phyloP scores from a whole-genome alignment of 192 early-diverging fungal genomes.

The Gryganskiella cystojenkinii region DNA sequence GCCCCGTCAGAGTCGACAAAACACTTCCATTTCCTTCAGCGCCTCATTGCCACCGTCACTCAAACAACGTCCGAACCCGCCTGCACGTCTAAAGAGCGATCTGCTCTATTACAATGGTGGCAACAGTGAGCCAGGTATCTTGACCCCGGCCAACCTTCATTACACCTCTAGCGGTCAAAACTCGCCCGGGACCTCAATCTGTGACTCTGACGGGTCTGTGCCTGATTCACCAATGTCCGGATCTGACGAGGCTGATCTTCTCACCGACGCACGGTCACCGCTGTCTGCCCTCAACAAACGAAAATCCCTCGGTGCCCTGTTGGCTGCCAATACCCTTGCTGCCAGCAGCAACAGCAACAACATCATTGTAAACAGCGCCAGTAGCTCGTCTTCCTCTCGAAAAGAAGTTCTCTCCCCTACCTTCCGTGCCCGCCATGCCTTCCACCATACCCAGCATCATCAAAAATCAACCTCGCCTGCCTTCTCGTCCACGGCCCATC shows the following conservation, averaged over 20 bases:
- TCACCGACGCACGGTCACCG: slow-evolving; percentile 16
- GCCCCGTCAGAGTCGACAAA: too few relatives aligned
- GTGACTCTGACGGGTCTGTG: slow-evolving; percentile 35
- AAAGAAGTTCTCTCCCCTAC: slow-evolving; percentile 44
- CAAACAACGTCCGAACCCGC: slow-evolving; percentile 24
- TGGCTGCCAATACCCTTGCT: slow-evolving; percentile 51
- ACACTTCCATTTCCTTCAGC: slow-evolving; percentile 20
- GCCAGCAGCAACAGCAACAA: slow-evolving; percentile 45
- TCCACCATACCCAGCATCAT: too few relatives aligned
- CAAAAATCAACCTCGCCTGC: slow-evolving; percentile 27
- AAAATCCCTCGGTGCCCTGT: slow-evolving; percentile 46
- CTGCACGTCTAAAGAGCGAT: slow-evolving; percentile 43
- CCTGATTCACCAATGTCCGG: slow-evolving; percentile 44
- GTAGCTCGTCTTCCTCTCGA: slow-evolving; percentile 12
- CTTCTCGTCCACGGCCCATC: slow-evolving; percentile 22
- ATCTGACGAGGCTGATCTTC: slow-evolving; percentile 27
- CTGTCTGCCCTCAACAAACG: slow-evolving; percentile 48
- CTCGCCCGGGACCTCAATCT: slow-evolving; percentile 32
- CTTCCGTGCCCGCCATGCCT: slow-evolving; percentile 33
- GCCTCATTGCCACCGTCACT: slow-evolving; percentile 30
- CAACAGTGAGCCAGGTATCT: neutral
- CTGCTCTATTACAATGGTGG: slow-evolving; percentile 5
- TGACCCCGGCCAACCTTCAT: slow-evolving; percentile 4
- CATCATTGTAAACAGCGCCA: slow-evolving; percentile 39
- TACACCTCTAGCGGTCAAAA: slow-evolving; percentile 51